A percentile compares a stretch with the other conserved stretches of the same genome.
These are phyloP conservation scores for Magnolia officinalis DNA, from an alignment of 164 flowering plant species.

Conservation along the genomic window DNA sequence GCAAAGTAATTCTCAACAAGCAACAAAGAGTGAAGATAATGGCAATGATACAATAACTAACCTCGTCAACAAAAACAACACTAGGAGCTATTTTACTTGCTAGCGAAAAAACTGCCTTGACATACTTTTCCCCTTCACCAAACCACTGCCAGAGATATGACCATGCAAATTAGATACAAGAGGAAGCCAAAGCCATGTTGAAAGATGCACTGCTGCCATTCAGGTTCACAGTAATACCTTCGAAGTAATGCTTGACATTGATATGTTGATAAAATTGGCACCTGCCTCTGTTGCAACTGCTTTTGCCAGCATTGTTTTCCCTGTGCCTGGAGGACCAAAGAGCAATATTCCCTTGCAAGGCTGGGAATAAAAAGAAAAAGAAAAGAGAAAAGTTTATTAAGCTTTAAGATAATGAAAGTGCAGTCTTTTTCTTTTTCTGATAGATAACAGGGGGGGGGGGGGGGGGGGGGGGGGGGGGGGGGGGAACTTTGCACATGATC, in stretches of 20 bases:
- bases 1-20: not conserved
- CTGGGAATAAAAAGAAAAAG: conserved; percentile 26
- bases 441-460: no score
- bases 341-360: conserved; percentile 95
- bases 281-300: conserved; percentile 99
- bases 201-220: not conserved
- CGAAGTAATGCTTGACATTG: conserved; percentile 95
- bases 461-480: no score
- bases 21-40: not conserved
- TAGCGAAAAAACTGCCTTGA: conserved; percentile 41
- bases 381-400: not conserved
- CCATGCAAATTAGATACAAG: conserved; percentile 10
- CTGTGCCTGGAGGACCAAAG: conserved; percentile 98
- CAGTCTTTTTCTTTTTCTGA: no score
- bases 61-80: conserved; percentile 46
- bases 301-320: conserved; percentile 98
- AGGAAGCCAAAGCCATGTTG: not conserved
- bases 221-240: conserved; percentile 43
- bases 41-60: conserved; percentile 24
- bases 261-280: conserved; percentile 92
- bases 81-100: conserved; percentile 45
- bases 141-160: conserved; percentile 39
- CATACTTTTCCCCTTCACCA: conserved; percentile 45
- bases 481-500: no score
- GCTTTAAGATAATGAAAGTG: not conserved